These are phyloP conservation scores for Chalciporus sp. DNA, from an alignment of 1,284 basidiomycete genomes.

Conservation along the genomic window DNA sequence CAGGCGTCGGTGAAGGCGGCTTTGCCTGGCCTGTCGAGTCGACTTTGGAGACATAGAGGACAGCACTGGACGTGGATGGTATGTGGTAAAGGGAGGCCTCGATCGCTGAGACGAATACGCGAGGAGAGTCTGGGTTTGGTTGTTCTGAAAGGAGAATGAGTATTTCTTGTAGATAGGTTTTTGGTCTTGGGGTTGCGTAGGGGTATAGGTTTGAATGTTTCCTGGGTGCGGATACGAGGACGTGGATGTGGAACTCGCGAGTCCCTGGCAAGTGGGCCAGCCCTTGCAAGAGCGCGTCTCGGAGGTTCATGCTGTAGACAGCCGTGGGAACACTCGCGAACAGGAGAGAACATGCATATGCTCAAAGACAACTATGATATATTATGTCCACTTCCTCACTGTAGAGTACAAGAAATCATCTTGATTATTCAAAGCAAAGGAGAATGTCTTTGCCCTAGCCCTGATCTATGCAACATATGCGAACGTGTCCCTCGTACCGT, in stretches of 20 bases:
- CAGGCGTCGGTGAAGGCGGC: slow-evolving; percentile 62
- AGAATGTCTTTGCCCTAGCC: not conserved
- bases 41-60: slow-evolving; percentile 93
- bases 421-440: slow-evolving; percentile 1
- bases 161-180: slow-evolving; percentile 72
- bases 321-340: slow-evolving; percentile 21
- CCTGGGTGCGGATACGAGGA: slow-evolving; percentile 72
- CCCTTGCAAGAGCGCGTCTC: slow-evolving; percentile 63
- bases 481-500: slow-evolving; percentile 79
- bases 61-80: slow-evolving; percentile 65
- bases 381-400: slow-evolving; percentile 17
- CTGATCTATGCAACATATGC: slow-evolving; percentile 66
- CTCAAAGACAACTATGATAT: slow-evolving; percentile 9
- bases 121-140: slow-evolving; percentile 43
- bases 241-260: slow-evolving; percentile 73
- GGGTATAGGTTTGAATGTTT: slow-evolving; percentile 75
- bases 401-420: slow-evolving; percentile 20
- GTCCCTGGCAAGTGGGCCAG: slow-evolving; percentile 63
- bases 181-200: slow-evolving; percentile 66
- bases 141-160: slow-evolving; percentile 75
- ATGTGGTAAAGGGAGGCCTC: slow-evolving; percentile 83
- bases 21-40: slow-evolving; percentile 86
- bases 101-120: slow-evolving; percentile 76
- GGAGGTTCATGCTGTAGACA: slow-evolving; percentile 44
- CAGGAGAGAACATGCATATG: slow-evolving; percentile 2